Percentiles rank a stretch among this genome's conserved stretches.
Conservation (phyloP, 2,329 filamentous ascomycete species). For the Sphaerulina vaccinii region DNA sequence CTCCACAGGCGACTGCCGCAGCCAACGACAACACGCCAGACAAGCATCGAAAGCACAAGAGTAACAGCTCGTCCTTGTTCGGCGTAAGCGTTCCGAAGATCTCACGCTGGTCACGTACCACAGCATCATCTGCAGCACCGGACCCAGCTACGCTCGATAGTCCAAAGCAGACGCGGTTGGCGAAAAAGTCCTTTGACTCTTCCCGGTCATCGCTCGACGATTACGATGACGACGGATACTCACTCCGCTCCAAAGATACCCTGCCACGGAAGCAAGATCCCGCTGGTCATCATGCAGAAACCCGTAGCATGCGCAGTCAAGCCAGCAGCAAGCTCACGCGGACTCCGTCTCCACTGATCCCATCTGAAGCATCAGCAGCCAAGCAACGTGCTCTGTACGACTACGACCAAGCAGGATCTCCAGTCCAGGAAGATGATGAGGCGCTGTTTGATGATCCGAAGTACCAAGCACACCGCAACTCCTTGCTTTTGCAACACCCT, state of each 20-base stretch:
- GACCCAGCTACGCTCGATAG: conserved; percentile 34
- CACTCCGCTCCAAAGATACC: conserved; percentile 59
- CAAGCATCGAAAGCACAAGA: conserved; percentile 85
- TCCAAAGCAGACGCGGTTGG: conserved; percentile 25
- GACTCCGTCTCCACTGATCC: conserved; percentile 54
- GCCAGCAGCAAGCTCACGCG: conserved; percentile 35
- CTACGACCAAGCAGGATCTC: conserved; percentile 24
- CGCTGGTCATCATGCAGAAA: conserved; percentile 23
- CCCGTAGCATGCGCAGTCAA: conserved; percentile 38
- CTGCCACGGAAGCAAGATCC: conserved; percentile 40
- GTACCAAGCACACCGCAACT: conserved; percentile 79
- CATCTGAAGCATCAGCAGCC: conserved; percentile 51
- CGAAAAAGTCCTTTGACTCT: conserved; percentile 58
- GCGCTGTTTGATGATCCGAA: conserved; percentile 62
- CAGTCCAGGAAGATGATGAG: conserved; percentile 31
- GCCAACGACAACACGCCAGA: conserved; percentile 65
- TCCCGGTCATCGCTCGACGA: conserved; percentile 74
- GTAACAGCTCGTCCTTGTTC: conserved; percentile 74
- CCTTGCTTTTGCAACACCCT: conserved; percentile 74
- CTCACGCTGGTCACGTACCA: conserved; percentile 96
- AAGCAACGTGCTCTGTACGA: conserved; percentile 25
- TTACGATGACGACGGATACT: conserved; percentile 46
- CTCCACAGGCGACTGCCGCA: conserved; percentile 47
- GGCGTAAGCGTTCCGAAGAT: conserved; percentile 67
- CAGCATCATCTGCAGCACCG: conserved; percentile 74